Conservation (phyloP, 495 filamentous ascomycete genomes). For the Penicillium daleae region DNA sequence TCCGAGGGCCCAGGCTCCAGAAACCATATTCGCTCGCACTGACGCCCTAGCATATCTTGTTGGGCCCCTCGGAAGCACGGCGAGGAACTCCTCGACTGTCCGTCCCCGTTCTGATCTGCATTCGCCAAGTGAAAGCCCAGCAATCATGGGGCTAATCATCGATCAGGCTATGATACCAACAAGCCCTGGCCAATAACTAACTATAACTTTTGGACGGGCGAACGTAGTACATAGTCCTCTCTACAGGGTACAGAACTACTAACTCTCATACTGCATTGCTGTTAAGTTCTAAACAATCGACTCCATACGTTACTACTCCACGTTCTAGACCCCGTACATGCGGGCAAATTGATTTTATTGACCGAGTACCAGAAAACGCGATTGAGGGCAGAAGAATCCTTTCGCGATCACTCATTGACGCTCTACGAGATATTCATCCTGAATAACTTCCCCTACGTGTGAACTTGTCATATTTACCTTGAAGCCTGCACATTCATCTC, state of each 20-base stretch:
- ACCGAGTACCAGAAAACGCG: no score
- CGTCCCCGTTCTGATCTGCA: conserved; percentile 13
- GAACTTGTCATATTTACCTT: background rate
- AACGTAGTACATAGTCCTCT: background rate
- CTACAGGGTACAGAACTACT: background rate
- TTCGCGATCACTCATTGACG: background rate
- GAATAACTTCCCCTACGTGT: background rate
- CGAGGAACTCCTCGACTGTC: conserved; percentile 2
- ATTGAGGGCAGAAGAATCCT: background rate
- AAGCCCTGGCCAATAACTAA: no score
- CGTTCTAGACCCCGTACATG: background rate
- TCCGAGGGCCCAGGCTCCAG: background rate
- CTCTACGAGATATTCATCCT: background rate
- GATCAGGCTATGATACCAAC: background rate
- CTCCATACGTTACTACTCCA: background rate
- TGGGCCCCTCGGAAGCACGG: background rate
- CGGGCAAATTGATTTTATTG: no score
- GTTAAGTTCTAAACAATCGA: no score
- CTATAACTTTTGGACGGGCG: no score
- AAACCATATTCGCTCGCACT: background rate
- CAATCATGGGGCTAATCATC: conserved; percentile 1
- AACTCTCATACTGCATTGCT: background rate
- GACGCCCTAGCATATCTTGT: background rate
- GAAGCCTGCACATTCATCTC: background rate
- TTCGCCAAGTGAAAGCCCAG: conserved; percentile 4